Conservation (phyloP, 2,329 filamentous ascomycete genomes). For the Colletotrichum phormii region DNA sequence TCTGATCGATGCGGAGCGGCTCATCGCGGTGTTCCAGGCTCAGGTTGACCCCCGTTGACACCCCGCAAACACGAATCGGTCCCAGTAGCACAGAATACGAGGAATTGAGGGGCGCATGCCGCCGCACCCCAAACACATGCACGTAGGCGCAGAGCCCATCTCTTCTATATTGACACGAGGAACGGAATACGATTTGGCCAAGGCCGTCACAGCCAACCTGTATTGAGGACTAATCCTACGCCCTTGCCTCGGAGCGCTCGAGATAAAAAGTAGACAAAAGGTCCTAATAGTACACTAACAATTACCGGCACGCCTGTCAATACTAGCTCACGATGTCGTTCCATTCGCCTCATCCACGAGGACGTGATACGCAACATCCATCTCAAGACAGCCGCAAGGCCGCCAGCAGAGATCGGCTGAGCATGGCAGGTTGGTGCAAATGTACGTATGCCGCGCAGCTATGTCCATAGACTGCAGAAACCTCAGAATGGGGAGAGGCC, state of each 20-base stretch:
- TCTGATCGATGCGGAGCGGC: slow-evolving; percentile 9
- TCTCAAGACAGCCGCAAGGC: not conserved
- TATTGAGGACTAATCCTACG: slow-evolving; percentile 34
- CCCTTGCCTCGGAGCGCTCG: slow-evolving; percentile 27
- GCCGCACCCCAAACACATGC: slow-evolving; percentile 2
- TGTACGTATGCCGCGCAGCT: slow-evolving; percentile 37
- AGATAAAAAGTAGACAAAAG: slow-evolving; percentile 34
- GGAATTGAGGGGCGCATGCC: slow-evolving; percentile 14
- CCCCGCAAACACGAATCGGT: slow-evolving; percentile 33
- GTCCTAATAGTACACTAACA: slow-evolving; percentile 37
- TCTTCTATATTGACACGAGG: not conserved
- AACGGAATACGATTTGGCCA: not conserved
- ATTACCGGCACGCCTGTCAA: slow-evolving; percentile 36
- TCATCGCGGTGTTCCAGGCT: slow-evolving; percentile 11
- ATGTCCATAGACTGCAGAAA: slow-evolving; percentile 35
- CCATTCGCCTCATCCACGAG: slow-evolving; percentile 8
- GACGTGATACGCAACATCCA: not conserved
- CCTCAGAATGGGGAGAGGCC: slow-evolving; percentile 19
- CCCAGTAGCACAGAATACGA: slow-evolving; percentile 16
- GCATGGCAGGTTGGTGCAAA: slow-evolving; percentile 30
- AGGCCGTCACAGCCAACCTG: slow-evolving; percentile 30
- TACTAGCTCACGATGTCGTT: slow-evolving; percentile 1
- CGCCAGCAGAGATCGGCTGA: not conserved
- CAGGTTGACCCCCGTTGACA: slow-evolving; percentile 15
- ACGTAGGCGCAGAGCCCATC: not conserved